Conservation (phyloP, 495 filamentous ascomycete genomes). For the Talaromyces borbonicus region DNA sequence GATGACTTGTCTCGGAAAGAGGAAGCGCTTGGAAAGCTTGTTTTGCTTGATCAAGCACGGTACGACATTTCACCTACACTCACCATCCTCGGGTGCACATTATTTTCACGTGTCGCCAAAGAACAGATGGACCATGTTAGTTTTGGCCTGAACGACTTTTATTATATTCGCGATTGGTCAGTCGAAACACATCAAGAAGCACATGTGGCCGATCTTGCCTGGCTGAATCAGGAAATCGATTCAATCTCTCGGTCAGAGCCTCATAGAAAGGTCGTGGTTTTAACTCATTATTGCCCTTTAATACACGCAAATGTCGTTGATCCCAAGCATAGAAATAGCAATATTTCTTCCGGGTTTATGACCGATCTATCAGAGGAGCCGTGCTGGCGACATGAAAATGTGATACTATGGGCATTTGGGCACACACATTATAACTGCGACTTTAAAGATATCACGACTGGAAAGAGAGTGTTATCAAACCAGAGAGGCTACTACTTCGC, state of each 20-base stretch:
- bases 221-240: conserved; percentile 33
- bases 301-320: conserved; percentile 20
- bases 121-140: conserved; percentile 18
- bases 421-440: conserved; percentile 46
- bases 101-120: conserved; percentile 29
- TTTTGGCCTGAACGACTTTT: conserved; percentile 33
- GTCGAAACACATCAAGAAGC: conserved; percentile 25
- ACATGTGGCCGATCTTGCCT: conserved; percentile 27
- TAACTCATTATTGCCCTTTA: conserved; percentile 38
- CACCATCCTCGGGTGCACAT: conserved; percentile 39
- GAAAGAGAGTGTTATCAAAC: conserved; percentile 19
- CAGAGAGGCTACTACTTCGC: conserved; percentile 24
- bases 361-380: conserved; percentile 31
- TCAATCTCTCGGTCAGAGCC: conserved; percentile 14
- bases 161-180: conserved; percentile 28
- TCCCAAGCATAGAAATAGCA: conserved; percentile 23
- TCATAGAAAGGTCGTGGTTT: conserved; percentile 24
- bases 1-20: conserved; percentile 10
- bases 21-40: conserved; percentile 22
- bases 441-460: conserved; percentile 16
- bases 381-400: conserved; percentile 29
- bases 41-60: conserved; percentile 32
- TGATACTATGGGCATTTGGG: conserved; percentile 42
- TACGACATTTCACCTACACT: conserved; percentile 21
- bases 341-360: conserved; percentile 28